Conservation (phyloP, 208 protist species). For the Angomonas deanei region DNA sequence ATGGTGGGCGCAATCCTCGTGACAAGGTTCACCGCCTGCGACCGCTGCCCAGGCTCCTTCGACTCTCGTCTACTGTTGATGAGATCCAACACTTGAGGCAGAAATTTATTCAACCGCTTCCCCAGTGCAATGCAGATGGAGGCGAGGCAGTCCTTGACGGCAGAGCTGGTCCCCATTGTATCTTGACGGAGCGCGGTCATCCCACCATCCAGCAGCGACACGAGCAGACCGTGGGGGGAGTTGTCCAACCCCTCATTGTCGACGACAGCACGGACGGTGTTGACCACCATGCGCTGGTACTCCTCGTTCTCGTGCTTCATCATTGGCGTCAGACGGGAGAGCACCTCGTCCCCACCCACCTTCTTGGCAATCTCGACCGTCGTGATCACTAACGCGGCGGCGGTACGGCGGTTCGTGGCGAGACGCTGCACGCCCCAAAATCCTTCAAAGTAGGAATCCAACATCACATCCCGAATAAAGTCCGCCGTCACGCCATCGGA, state of each 20-base stretch:
- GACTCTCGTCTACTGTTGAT: conserved; percentile 97
- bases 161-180: conserved; percentile 84
- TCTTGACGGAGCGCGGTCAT: conserved; percentile 97
- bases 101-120: conserved; percentile 88
- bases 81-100: conserved; percentile 94
- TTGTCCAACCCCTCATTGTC: conserved; percentile 76
- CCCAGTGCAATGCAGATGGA: conserved; percentile 94
- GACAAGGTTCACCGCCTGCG: conserved; percentile 97
- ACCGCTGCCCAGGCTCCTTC: conserved; percentile 87
- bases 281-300: conserved; percentile 95
- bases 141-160: conserved; percentile 90
- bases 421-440: conserved; percentile 96
- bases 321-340: conserved; percentile 92
- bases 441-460: conserved; percentile 88
- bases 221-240: conserved; percentile 90
- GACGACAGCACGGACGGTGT: conserved; percentile 88
- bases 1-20: conserved; percentile 94
- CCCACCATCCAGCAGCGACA: conserved; percentile 95
- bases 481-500: conserved; percentile 95
- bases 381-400: conserved; percentile 91
- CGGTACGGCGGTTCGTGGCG: conserved; percentile 94
- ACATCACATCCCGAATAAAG: conserved; percentile 91
- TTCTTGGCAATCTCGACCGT: conserved; percentile 96
- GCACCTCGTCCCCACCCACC: conserved; percentile 92
- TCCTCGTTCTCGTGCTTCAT: conserved; percentile 98